Conservation (phyloP, 2,329 filamentous ascomycete genomes). For the Botrytis fabae region DNA sequence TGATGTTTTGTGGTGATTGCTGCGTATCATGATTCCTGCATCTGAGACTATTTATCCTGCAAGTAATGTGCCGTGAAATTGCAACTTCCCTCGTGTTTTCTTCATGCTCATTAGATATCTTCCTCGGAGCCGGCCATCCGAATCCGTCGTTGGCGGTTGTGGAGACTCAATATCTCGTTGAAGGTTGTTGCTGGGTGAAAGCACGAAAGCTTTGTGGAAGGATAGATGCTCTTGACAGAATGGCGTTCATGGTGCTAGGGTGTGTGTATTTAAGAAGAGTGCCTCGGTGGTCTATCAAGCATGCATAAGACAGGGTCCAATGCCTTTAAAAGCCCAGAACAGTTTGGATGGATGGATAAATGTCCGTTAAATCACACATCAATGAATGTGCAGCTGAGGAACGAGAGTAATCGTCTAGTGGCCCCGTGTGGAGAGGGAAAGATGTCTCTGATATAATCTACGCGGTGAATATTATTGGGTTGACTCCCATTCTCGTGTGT, state of each 20-base stretch:
- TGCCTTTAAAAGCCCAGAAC: background rate
- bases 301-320: slow-evolving; percentile 13
- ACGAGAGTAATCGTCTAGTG: background rate
- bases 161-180: slow-evolving; percentile 11
- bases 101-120: background rate
- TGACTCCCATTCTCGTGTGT: background rate
- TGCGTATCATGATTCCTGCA: slow-evolving; percentile 17
- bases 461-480: background rate
- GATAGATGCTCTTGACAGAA: slow-evolving; percentile 17
- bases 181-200: slow-evolving; percentile 4
- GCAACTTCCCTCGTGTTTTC: slow-evolving; percentile 6
- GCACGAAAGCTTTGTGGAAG: slow-evolving; percentile 12
- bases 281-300: background rate
- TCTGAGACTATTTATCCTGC: slow-evolving; percentile 16
- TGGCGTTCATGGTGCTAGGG: slow-evolving; percentile 18
- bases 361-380: background rate
- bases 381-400: slow-evolving; percentile 1
- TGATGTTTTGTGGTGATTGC: slow-evolving; percentile 1
- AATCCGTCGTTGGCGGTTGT: slow-evolving; percentile 15
- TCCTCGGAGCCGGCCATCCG: background rate
- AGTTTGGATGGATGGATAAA: background rate
- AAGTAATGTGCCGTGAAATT: slow-evolving; percentile 18
- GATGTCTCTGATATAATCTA: background rate
- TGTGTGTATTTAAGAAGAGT: background rate
- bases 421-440: background rate